Evolutionary conservation across 106 monocot species (phyloP), one percentile per base, ranked within the genome.

Genomic region (Triglochin maritima): DNA sequence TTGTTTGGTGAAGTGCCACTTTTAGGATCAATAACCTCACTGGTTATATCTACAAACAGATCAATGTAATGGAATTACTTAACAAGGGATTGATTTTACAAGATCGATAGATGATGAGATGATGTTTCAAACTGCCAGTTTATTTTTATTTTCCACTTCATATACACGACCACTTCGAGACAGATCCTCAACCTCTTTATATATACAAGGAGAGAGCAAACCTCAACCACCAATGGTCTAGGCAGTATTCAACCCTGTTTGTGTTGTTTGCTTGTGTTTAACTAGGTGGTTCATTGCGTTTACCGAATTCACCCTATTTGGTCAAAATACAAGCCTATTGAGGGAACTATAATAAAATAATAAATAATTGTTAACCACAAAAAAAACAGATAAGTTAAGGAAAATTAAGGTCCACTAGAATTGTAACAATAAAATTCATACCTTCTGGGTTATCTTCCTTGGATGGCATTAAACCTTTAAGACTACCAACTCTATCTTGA

Each of bases 401-500:
- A 64, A 47, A 46, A 4, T 9, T 11, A 13, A 46, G 11, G 4
- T 64, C 12, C 6, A 5, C 17, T 4, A 48, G 63, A 64, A 7
- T 9, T 46, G 12, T 46, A 8, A 13, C 11, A 13, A 48, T 64
- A 64, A 64, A 47, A 64, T 45, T 3, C 7, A 65, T 86, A 99
- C 98, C 98, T 77, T 92, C 84, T 48, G 62, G 49, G 73, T 51
- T 54, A 62, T 65, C 72, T 48, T 57, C 71, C 67, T 67, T 14
- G 8, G 64, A 61, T 47, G 59, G 69, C 46, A 44, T 49, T 3
- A 81, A 16, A 6, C 67, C 71, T 69, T 77, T 75, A 70, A 83
- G 78, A 50, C 55, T 72, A 9, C 81, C 82, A 56, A 89, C 44
- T 79, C 69, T 92, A 64, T 84, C 65, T 67, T 89, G 79, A 71